Base-by-base conservation (phyloP, 2,329 filamentous ascomycete genomes). In the Exophiala alcalophila region DNA sequence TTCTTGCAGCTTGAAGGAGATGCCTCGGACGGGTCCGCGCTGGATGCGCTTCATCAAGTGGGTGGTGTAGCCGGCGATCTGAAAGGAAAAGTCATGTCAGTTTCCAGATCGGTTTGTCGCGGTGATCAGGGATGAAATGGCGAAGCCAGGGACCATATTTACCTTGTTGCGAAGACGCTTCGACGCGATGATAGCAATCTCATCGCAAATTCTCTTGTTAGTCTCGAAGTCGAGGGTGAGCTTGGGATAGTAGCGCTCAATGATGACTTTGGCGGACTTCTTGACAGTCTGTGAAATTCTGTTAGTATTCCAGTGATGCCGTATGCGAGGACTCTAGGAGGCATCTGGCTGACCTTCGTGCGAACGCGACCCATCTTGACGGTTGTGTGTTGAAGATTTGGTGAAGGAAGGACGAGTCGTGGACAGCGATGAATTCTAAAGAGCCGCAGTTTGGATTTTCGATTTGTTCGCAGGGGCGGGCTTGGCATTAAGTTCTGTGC, bases 1-100 rank as follows among this genome's bases (percentile, higher is more conserved):
- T 80, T 98, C 92, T 78, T 98, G 92, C 52, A 98, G 87, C 83
- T 98, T 98, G 90, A 98, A 98, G 74, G 94, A 98, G 77, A 98
- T 98, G 80, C 92, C 92, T 65, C 92, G 94, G 74, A 98, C 92
- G 59, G 92, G 92, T 59, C 92, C 92, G 72, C 92, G 89, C 81
- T 97, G 92, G 65, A 98, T 98, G 75, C 92, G 92, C 84, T 97
- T 97, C 94, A 98, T 98, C 74, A 94, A 72, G 71, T 94, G 89
- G 60, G 92, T 97, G 65, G 91, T 95, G 83, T 95, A 97, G 65
- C 92, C 92, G 67, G 92, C 90, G 77, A 95, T 94, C 87, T 91
- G 58, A 40, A 16, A 25, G 23, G 23, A n/a, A 25, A n/a, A 15
- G 3, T 10, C 5, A 29, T 43, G 38, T 40, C 27, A 39, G 45